Evolutionary conservation across 1,284 basidiomycete genomes (phyloP).

Genomic region (Tilletiaria anomala): DNA sequence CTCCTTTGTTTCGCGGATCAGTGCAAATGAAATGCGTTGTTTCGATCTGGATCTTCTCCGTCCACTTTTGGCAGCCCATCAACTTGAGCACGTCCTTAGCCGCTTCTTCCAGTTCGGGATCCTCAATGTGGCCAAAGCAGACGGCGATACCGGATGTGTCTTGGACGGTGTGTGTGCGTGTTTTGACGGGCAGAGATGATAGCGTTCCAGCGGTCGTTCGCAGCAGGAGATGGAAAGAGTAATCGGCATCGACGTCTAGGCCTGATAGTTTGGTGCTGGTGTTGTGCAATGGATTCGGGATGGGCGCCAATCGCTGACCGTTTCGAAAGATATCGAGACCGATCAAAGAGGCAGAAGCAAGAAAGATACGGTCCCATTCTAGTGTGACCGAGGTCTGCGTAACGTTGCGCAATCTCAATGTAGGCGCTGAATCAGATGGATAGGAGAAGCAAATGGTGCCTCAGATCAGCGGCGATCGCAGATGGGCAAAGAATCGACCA

Average conservation of each 20-base stretch:
- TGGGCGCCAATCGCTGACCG: conserved; percentile 27
- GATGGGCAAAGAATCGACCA: neutral
- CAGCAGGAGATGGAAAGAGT: conserved; percentile 36
- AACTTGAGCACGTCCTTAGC: conserved; percentile 15
- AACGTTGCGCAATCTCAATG: conserved; percentile 26
- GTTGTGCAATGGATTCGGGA: conserved; percentile 32
- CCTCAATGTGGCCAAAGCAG: conserved; percentile 26
- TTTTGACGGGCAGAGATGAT: conserved; percentile 21
- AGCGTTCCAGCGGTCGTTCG: conserved; percentile 33
- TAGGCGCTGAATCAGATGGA: conserved; percentile 11
- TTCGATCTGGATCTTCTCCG: conserved; percentile 72
- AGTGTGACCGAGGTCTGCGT: conserved; percentile 37
- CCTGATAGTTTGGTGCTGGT: conserved; percentile 35
- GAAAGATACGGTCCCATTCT: conserved; percentile 31
- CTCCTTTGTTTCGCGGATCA: conserved; percentile 17
- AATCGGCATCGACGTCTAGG: conserved; percentile 31
- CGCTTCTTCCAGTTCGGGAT: conserved; percentile 11
- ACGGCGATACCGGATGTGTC: conserved; percentile 34
- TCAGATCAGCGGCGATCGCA: too few species aligned
- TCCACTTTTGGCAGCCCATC: conserved; percentile 46
- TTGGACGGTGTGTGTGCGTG: conserved; percentile 31
- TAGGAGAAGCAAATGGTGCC: neutral
- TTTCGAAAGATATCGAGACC: conserved; percentile 36
- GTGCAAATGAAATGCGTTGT: conserved; percentile 36
- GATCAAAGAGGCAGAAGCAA: conserved; percentile 28